A percentile compares a stretch with the other conserved stretches of the same genome.
phyloP scores from a whole-genome alignment of 2,329 filamentous ascomycete species.

The Chlorencoelia australis region DNA sequence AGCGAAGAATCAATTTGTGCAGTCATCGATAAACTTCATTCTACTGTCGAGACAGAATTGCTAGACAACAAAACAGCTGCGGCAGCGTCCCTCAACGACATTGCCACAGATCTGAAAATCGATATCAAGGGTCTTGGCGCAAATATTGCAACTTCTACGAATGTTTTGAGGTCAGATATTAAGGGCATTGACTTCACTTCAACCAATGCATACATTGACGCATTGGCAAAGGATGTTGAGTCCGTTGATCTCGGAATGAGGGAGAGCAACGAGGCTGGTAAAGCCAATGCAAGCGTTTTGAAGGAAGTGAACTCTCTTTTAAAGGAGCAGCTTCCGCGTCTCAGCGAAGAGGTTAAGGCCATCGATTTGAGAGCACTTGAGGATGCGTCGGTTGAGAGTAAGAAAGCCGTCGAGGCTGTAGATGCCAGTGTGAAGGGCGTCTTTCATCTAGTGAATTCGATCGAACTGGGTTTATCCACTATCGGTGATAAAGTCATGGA shows the following conservation, averaged over 20 bases:
- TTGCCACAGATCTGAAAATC: slow-evolving; percentile 7
- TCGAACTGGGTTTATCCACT: too few relatives aligned
- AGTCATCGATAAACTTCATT: slow-evolving; percentile 7
- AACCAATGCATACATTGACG: slow-evolving; percentile 7
- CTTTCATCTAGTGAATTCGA: too few relatives aligned
- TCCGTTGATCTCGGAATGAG: too few relatives aligned
- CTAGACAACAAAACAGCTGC: slow-evolving; percentile 4
- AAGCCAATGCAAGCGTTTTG: too few relatives aligned
- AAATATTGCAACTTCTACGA: slow-evolving; percentile 6
- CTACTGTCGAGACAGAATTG: slow-evolving; percentile 5
- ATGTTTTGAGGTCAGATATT: slow-evolving; percentile 8
- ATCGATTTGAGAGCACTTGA: slow-evolving; percentile 8
- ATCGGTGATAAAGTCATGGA: too few relatives aligned
- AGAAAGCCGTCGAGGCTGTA: slow-evolving; percentile 3
- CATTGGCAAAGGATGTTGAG: slow-evolving; percentile 8
- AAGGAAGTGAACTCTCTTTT: slow-evolving; percentile 8
- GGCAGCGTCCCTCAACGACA: slow-evolving; percentile 6
- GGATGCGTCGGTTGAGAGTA: slow-evolving; percentile 2
- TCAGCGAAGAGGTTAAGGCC: slow-evolving; percentile 9
- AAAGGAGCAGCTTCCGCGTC: slow-evolving; percentile 8
- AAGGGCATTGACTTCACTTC: slow-evolving; percentile 9
- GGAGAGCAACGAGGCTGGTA: too few relatives aligned
- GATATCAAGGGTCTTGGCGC: slow-evolving; percentile 8
- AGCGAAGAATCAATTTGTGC: slow-evolving; percentile 8
- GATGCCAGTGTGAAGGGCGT: too few relatives aligned